Evolutionary conservation across 1,284 basidiomycete species (phyloP).

Genomic region (Pseudozyma tsukubaensis): DNA sequence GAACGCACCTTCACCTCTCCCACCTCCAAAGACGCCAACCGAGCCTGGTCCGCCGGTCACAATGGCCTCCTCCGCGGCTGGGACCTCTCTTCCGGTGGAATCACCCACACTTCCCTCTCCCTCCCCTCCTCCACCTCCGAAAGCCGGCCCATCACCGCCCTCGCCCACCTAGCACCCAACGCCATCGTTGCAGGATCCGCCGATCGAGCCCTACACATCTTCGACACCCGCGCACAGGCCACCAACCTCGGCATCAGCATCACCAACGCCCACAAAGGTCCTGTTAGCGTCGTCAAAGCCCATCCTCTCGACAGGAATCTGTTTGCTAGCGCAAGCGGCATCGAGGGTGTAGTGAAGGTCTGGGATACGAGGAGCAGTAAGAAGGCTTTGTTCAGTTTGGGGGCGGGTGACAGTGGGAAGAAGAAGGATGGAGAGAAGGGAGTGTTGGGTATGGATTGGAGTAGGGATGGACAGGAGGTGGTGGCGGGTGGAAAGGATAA

Average conservation of each 20-base stretch:
- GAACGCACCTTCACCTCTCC: slow-evolving; percentile 17
- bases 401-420: not conserved
- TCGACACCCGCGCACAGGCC: slow-evolving; percentile 51
- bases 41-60: slow-evolving; percentile 57
- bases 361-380: slow-evolving; percentile 62
- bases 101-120: slow-evolving; percentile 24
- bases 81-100: slow-evolving; percentile 54
- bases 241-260: slow-evolving; percentile 23
- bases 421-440: slow-evolving; percentile 24
- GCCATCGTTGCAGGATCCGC: slow-evolving; percentile 53
- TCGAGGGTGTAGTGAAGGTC: slow-evolving; percentile 56
- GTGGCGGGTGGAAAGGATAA: slow-evolving; percentile 66
- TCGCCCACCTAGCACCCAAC: slow-evolving; percentile 45
- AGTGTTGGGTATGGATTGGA: slow-evolving; percentile 62
- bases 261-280: slow-evolving; percentile 52
- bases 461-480: slow-evolving; percentile 53
- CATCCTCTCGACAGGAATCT: slow-evolving; percentile 55
- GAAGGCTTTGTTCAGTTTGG: slow-evolving; percentile 63
- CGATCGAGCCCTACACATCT: slow-evolving; percentile 61
- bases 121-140: slow-evolving; percentile 21
- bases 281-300: slow-evolving; percentile 43
- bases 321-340: slow-evolving; percentile 48
- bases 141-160: slow-evolving; percentile 34
- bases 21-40: slow-evolving; percentile 21
- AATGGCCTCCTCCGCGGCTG: slow-evolving; percentile 61